Evolutionary conservation across 2,329 filamentous ascomycete species (phyloP), one percentile per base, ranked within the genome.

Genomic region (Exserohilum turcica): DNA sequence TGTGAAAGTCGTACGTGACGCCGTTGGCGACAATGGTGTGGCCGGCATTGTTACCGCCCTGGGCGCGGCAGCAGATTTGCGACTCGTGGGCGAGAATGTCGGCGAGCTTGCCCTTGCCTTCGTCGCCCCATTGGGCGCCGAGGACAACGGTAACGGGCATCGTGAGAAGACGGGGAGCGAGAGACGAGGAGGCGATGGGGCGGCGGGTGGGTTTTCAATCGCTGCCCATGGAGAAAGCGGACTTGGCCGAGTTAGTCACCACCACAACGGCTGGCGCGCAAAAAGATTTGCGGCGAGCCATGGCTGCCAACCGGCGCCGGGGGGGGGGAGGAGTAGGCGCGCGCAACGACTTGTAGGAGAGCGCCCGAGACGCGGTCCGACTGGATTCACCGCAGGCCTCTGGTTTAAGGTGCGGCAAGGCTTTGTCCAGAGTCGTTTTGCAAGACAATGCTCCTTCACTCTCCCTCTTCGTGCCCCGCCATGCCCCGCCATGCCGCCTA

Each of bases 121-220:
- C 81, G 70, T 84, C 79, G 74, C 83, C 84, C 79, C 82, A 86
- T 74, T 86, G 83, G 66, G 81, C 78, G 54, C 84, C 84, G 60
- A 86, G 78, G 61, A 84, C 80, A 54, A 85, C 79, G 39, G 82
- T 85, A 50, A 82, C 80, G 75, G 80, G 79, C 72, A 76, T 75
- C 45, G 52, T 51, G 59, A 45, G 33, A 24, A 18, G 44, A 53
- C 53, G 51, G 40, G 46, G 43, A 48, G 52, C 49, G 48, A 39
- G 51, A 48, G 45, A 43, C 50, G 39, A 29, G 31, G 40, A 38
- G 52, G 27, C 49, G 51, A 50, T 49, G 60, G 60, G 54, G 62
- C 60, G 55, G 55, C 48, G 46, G 58, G 46, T 40, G 56, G 54
- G 46, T 60, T 65, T 64, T 64, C 54, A 62, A 56, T 51, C 7